Conservation (phyloP, 345 rosid species). For the Hibiscus syriacus region DNA sequence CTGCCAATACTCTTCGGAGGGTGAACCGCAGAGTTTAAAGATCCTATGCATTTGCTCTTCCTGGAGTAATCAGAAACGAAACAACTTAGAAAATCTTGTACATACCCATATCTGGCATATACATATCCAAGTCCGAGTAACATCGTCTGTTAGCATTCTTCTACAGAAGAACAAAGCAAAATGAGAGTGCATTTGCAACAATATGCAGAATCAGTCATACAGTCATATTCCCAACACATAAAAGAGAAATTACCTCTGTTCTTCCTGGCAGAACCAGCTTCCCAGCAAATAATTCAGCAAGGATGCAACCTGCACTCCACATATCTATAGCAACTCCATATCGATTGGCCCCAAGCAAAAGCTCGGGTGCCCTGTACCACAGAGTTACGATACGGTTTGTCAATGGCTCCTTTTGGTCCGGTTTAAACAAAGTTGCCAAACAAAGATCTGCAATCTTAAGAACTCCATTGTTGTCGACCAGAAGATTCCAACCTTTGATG, state of each 20-base stretch:
- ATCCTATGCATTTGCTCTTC: slow-evolving; percentile 97
- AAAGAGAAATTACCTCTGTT: slow-evolving; percentile 57
- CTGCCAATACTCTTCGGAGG: slow-evolving; percentile 70
- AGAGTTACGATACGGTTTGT: slow-evolving; percentile 95
- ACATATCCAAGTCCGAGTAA: background rate
- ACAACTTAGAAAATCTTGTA: background rate
- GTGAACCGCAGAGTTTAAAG: slow-evolving; percentile 90
- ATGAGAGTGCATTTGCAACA: background rate
- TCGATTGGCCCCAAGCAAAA: slow-evolving; percentile 75
- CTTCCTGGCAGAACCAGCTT: slow-evolving; percentile 93
- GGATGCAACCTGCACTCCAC: slow-evolving; percentile 92
- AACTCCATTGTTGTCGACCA: slow-evolving; percentile 59
- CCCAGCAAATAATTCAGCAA: slow-evolving; percentile 75
- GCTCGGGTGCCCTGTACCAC: slow-evolving; percentile 97
- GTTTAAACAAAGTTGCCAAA: slow-evolving; percentile 54
- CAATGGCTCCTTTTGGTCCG: slow-evolving; percentile 47
- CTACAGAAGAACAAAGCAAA: background rate
- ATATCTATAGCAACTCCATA: slow-evolving; percentile 83
- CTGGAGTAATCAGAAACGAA: background rate
- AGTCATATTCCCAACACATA: background rate
- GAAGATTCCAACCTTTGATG: slow-evolving; percentile 86
- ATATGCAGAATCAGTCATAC: background rate
- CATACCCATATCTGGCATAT: background rate
- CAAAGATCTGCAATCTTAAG: slow-evolving; percentile 93
- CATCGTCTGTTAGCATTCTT: no score